These are phyloP conservation scores for Staphylotrichum longicolle DNA, from an alignment of 495 filamentous ascomycete genomes.

Conservation along the genomic window DNA sequence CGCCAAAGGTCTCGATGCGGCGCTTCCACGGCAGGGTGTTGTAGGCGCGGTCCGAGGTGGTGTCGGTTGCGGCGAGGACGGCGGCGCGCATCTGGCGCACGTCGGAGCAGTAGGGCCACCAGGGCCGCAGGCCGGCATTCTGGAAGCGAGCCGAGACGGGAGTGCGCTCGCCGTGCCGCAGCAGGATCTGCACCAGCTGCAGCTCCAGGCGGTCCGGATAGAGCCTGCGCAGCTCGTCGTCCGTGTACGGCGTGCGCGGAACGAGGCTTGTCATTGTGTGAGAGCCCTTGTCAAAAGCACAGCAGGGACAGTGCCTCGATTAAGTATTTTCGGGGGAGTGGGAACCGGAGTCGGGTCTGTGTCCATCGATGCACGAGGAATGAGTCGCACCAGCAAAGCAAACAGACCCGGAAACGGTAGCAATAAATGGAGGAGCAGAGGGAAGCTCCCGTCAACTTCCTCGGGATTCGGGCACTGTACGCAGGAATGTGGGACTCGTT, in stretches of 20 bases:
- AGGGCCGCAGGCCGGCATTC: conserved; percentile 77
- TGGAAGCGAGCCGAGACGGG: conserved; percentile 85
- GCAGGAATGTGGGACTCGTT: no score
- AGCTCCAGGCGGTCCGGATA: conserved; percentile 80
- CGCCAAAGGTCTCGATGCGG: conserved; percentile 76
- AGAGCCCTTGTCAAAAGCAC: no score
- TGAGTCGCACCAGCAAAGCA: no score
- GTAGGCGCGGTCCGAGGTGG: conserved; percentile 42
- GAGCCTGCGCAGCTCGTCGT: conserved; percentile 74
- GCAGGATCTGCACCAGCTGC: conserved; percentile 83
- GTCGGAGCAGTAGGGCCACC: conserved; percentile 90
- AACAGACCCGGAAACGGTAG: no score
- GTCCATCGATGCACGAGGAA: no score
- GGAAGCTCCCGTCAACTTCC: no score
- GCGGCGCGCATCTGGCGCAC: conserved; percentile 70
- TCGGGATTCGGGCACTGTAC: no score
- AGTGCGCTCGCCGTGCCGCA: conserved; percentile 88
- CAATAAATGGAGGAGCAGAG: no score
- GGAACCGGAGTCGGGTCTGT: no score
- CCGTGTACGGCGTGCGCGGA: conserved; percentile 72
- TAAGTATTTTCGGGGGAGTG: no score
- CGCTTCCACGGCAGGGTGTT: conserved; percentile 71
- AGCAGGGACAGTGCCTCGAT: no score
- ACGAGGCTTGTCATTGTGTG: conserved; percentile 71
- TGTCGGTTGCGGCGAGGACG: conserved; percentile 51